Percentiles rank a stretch among this genome's conserved stretches.
Conservation (phyloP, 257 asterid genomes). For the Solanum pimpinellifolium region DNA sequence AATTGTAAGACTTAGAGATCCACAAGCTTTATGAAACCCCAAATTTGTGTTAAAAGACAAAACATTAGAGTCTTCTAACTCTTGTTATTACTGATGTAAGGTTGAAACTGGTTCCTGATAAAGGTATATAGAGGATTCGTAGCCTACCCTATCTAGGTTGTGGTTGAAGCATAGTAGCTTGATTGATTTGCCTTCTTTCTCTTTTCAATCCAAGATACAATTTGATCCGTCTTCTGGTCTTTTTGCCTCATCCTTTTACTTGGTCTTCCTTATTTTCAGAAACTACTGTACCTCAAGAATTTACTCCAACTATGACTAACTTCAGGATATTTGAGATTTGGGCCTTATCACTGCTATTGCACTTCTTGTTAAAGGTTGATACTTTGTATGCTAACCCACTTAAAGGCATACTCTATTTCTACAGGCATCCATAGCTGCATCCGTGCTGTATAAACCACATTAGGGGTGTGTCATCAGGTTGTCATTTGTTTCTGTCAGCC, state of each 20-base stretch:
- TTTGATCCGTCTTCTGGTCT: background rate
- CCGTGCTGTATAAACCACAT: background rate
- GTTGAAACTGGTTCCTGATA: background rate
- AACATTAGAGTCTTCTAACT: background rate
- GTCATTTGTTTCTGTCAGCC: background rate
- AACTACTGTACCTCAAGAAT: background rate
- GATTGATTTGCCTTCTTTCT: background rate
- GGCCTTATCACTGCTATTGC: background rate
- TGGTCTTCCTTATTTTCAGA: background rate
- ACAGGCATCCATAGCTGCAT: background rate
- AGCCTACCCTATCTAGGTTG: background rate
- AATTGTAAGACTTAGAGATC: background rate
- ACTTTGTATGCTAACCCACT: background rate
- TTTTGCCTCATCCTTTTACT: background rate
- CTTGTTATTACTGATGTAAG: background rate
- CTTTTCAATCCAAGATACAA: background rate
- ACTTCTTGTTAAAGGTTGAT: background rate
- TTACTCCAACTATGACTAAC: background rate
- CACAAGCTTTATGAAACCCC: background rate
- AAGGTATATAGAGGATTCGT: background rate
- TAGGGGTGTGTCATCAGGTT: background rate
- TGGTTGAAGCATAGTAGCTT: background rate
- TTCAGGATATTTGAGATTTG: background rate
- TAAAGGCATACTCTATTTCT: background rate
- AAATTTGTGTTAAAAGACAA: background rate